Base-by-base conservation (phyloP, 345 rosid genomes). In the Dipteronia dyeriana region DNA sequence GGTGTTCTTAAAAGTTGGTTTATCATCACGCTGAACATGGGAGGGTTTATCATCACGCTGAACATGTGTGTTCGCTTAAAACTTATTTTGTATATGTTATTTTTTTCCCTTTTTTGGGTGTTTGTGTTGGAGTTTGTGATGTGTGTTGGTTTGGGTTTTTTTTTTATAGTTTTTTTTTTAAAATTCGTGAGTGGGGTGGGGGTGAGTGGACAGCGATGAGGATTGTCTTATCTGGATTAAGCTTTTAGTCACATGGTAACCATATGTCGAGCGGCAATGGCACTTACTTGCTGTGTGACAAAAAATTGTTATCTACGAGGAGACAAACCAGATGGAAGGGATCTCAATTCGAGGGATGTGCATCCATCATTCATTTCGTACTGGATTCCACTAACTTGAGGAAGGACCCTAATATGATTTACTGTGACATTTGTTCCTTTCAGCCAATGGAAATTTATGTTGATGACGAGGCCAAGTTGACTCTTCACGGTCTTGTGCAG, bases 381-480 rank as follows among this genome's bases (percentile, higher is more conserved):
- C 79, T 89, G 93, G 89, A 87, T 89, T 84, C 86, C 87, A 71
- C 83, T 83, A 86, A 80, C 89, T 84, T 91, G 82, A 82, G 79
- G 93, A 88, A 85, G 85, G 80, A 85, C 51, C 85, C 92, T 93
- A 91, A 95, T 86, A 74, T 85, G 85, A 72, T 91, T 93, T 87
- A 84, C 88, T 90, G 83, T 92, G 86, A 89, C 87, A 82, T 91
- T 87, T 92, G 64, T 89, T 87, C 90, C 85, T 92, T 97, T 83
- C 97, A 97, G 98, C 99, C 99, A 11, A 97, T 94, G 98, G 98
- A 97, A 88, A 97, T 97, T 78, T 97, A 97, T 84, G 99, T 97
- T 14, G 98, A 93, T 19, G 97, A 94, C 26, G 99, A 97, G 85
- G 97, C 99, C 78, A 97, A 97, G 87, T 82, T 97, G 90, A 97